Base-by-base conservation (phyloP, 225 moss, liverwort and hornwort genomes). In the Asterella californica region DNA sequence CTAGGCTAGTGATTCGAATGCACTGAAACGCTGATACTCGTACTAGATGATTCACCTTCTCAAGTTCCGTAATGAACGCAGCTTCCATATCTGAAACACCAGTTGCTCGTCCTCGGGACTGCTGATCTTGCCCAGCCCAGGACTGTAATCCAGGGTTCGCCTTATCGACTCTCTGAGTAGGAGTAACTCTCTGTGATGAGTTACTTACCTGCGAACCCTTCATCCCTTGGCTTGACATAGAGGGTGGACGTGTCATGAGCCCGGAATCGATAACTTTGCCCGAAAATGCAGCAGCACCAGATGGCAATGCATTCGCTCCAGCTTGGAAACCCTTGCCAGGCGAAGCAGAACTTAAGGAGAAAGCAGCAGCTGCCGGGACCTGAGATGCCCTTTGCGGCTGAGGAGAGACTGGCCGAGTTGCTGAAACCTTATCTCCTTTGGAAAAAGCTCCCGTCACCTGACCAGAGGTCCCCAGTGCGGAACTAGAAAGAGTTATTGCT, bases 71-170 rank as follows among this genome's bases (percentile, higher is more conserved):
- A 79, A 85, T 87, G 75, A 99, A 99, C 50, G 92, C 85, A 69
- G 91, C 90, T 83, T 99, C 99, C 83, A 92, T 87, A 55, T 95
- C 93, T 59, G 93, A 93, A 54, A 89, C 81, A 79, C 90, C 92
- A 72, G 91, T 77, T 79, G 86, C 83, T 77, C 85, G 89, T 60
- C 83, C 88, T 45, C 64, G 37, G 68, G 79, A 76, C 74, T 87
- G 89, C 87, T 75, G 80, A 73, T 83, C 86, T 87, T 76, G 81
- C 21, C 76, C 69, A 60, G 72, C 50, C 79, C 85, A 70, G 48
- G 87, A 66, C 76, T 70, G 79, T 74, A 80, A 65, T 64, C 54
- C 86, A 77, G 89, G 46, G 81, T 84, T 64, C 81, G 77, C 80
- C 42, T 42, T 42, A 42, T 42, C 42, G 3, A 7, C 7, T 77